Base-by-base conservation (phyloP, 441 rosid genomes). In the Arabidopsis lyrata region DNA sequence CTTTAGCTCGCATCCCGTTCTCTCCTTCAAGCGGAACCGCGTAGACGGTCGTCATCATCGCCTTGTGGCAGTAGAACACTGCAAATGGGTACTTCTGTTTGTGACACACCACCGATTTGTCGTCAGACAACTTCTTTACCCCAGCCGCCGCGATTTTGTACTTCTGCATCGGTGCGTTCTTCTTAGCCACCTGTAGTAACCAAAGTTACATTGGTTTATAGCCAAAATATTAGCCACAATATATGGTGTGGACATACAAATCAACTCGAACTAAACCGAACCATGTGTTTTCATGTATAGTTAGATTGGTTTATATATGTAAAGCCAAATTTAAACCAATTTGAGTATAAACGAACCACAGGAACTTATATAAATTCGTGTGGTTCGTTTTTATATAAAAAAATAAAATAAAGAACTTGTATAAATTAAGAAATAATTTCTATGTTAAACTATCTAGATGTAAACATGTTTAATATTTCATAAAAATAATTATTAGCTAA, bases 21-120 rank as follows among this genome's bases (percentile, higher is more conserved):
- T 59, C 83, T 67, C 86, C 93, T 74, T 72, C 81, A 62, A 91
- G 72, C 0, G 87, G 86, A 79, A 87, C 89, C 59, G 36, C 49
- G 82, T 86, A 90, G 20, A 82, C 78, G 68, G 70, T 81, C 0
- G 95, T 82, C 77, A 72, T 72, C 74, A 71, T 63, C 2, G 93
- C 81, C 63, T 88, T 72, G 81, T 94, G 97, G 77, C 99, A 94
- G 72, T 83, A 87, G 82, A 90, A 91, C 12, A 91, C 85, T 0
- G 96, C 90, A 66, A 86, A 90, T 13, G 90, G 72, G 58, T 84
- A 91, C 60, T 86, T 87, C 77, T 86, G 85, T 83, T 94, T 87
- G 80, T 93, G 98, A 73, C 98, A 91, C 48, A 81, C 95, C n/a
- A 90, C 95, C 0, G 85, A 66, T 44, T 83, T 84, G 41, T 77